Evolutionary conservation across 805 yeast genomes (phyloP).

Genomic region (Saccharomycopsis oosterbeekiorum): DNA sequence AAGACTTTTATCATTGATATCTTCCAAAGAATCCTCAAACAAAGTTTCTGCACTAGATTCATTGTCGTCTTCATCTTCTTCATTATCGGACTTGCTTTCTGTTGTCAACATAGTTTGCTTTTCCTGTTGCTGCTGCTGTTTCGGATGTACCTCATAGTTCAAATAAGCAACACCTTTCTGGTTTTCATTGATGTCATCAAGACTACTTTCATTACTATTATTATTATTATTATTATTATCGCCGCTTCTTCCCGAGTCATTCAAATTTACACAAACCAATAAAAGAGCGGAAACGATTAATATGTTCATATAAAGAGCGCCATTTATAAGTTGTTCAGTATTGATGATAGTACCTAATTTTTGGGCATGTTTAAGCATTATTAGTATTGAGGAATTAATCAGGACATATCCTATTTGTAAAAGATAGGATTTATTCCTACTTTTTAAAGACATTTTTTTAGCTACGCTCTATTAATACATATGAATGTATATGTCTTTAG

Average conservation of each 20-base stretch:
- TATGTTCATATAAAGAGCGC: neutral
- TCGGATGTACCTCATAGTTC: neutral
- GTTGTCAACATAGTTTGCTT: neutral
- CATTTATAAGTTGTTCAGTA: neutral
- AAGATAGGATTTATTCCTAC: neutral
- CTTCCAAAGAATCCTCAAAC: neutral
- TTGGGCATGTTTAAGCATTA: neutral
- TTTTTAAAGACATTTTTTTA: neutral
- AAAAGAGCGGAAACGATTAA: neutral
- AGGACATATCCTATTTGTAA: neutral
- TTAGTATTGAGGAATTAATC: neutral
- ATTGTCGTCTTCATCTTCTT: neutral
- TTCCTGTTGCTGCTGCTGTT: neutral
- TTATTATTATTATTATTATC: neutral
- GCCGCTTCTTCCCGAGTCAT: neutral
- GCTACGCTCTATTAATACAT: neutral
- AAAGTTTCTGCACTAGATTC: neutral
- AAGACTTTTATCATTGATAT: neutral
- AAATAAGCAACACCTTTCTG: neutral
- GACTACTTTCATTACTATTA: neutral
- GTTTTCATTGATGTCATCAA: neutral
- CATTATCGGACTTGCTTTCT: neutral
- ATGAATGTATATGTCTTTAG: neutral
- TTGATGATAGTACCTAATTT: neutral
- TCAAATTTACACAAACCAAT: neutral